Conservation (phyloP, 2,329 filamentous ascomycete genomes). For the Sporothrix dimorphospora region DNA sequence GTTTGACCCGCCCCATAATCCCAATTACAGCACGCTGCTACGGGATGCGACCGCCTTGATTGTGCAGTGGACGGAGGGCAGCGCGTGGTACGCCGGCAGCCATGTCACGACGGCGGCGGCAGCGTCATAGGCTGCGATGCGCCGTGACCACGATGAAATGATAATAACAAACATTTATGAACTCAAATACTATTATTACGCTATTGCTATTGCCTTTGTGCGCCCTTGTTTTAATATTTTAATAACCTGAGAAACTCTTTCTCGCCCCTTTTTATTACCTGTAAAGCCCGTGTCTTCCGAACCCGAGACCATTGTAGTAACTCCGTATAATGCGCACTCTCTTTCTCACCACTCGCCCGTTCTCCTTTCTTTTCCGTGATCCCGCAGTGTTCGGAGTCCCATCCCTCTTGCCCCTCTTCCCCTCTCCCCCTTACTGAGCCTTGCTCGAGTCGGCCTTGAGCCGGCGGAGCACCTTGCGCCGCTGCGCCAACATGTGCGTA, state of each 20-base stretch:
- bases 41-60: constrained; percentile 68
- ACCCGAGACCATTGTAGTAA: not conserved
- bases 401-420: not conserved
- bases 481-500: constrained; percentile 92
- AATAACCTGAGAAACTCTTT: not conserved
- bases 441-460: constrained; percentile 55
- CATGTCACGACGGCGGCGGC: constrained; percentile 23
- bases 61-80: constrained; percentile 64
- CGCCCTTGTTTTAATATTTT: not conserved
- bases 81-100: constrained; percentile 68
- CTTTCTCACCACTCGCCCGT: not conserved
- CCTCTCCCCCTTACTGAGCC: constrained; percentile 40
- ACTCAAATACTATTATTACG: constrained; percentile 5
- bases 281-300: not conserved
- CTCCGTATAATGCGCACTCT: not conserved
- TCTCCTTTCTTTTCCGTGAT: not conserved
- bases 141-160: not conserved
- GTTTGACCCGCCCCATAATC: constrained; percentile 74
- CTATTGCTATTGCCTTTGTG: not conserved
- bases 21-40: constrained; percentile 70
- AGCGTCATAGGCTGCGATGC: not conserved
- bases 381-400: not conserved
- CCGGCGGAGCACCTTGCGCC: constrained; percentile 74
- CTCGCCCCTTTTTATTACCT: not conserved
- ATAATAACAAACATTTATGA: not conserved